These are phyloP conservation scores for Lotus japonicus DNA, from an alignment of 306 rosid species.

Conservation along the genomic window DNA sequence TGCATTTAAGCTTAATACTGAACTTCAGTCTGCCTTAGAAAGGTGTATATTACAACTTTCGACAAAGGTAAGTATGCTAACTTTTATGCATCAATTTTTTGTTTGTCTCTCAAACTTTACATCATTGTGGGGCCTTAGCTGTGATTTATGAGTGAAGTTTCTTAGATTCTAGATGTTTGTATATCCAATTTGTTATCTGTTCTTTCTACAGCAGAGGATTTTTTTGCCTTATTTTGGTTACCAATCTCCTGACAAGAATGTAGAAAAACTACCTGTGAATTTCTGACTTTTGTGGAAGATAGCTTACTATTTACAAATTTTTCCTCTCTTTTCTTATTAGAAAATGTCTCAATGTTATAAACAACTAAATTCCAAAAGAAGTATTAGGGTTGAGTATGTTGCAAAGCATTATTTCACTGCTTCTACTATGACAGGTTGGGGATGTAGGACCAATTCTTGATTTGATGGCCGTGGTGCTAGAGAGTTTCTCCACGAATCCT, in stretches of 20 bases:
- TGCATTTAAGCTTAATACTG: constrained; percentile 42
- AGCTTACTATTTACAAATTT: not conserved
- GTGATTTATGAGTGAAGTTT: not conserved
- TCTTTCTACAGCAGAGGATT: not conserved
- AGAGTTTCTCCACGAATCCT: constrained; percentile 53
- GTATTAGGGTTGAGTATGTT: constrained; percentile 14
- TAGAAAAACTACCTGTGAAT: not conserved
- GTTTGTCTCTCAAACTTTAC: constrained; percentile 1
- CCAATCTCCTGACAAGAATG: not conserved
- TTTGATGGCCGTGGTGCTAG: constrained; percentile 81
- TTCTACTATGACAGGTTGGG: constrained; percentile 55
- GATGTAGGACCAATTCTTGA: constrained; percentile 93
- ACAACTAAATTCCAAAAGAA: not conserved
- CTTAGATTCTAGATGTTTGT: not conserved
- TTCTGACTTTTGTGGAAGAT: not conserved
- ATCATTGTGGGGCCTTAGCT: not conserved
- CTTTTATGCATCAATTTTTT: constrained; percentile 3
- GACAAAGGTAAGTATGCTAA: constrained; percentile 50
- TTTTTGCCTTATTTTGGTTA: not conserved
- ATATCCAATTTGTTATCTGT: not conserved
- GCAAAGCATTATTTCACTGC: constrained; percentile 9
- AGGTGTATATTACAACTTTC: constrained; percentile 70
- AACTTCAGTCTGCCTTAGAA: constrained; percentile 70
- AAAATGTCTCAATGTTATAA: constrained; percentile 1
- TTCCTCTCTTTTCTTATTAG: not conserved